phyloP scores from a whole-genome alignment of 768 basidiomycete species.

The Tricholoma saponaceum region DNA sequence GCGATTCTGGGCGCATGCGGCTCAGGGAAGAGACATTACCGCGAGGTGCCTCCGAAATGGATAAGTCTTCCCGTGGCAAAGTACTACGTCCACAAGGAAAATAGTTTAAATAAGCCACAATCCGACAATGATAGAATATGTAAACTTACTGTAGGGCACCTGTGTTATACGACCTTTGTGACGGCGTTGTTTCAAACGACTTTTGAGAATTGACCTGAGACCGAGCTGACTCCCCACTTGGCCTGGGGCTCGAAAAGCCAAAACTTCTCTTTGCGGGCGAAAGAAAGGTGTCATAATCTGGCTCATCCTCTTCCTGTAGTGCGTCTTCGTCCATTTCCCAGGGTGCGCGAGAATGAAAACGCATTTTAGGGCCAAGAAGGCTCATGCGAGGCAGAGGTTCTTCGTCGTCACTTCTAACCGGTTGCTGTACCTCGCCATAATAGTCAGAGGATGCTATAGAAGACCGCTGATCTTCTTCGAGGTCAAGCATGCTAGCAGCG shows the following conservation, averaged over 20 bases:
- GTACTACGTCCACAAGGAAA: constrained; percentile 32
- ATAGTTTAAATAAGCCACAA: constrained; percentile 5
- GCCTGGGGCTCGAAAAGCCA: constrained; percentile 49
- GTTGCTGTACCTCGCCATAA: constrained; percentile 29
- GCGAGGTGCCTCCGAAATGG: constrained; percentile 38
- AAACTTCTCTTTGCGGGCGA: constrained; percentile 34
- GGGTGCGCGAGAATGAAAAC: constrained; percentile 75
- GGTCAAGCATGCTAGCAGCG: constrained; percentile 50
- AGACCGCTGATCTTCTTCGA: constrained; percentile 48
- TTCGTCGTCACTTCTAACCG: constrained; percentile 39
- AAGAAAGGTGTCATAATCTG: constrained; percentile 32
- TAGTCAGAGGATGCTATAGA: constrained; percentile 27
- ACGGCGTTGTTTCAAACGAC: constrained; percentile 57
- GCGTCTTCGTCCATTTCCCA: constrained; percentile 66
- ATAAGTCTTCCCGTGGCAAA: constrained; percentile 58
- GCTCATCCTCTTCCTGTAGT: constrained; percentile 43
- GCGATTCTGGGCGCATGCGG: constrained; percentile 31
- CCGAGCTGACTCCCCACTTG: constrained; percentile 61
- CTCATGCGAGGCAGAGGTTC: constrained; percentile 54
- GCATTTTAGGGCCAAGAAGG: constrained; percentile 78
- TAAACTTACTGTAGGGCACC: constrained; percentile 57
- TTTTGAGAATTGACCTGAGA: constrained; percentile 48
- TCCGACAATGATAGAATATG: constrained; percentile 2
- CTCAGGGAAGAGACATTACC: constrained; percentile 43
- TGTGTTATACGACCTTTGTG: constrained; percentile 44